Evolutionary conservation across 2,329 filamentous ascomycete species (phyloP).

Genomic region (Neofusicoccum sp.): DNA sequence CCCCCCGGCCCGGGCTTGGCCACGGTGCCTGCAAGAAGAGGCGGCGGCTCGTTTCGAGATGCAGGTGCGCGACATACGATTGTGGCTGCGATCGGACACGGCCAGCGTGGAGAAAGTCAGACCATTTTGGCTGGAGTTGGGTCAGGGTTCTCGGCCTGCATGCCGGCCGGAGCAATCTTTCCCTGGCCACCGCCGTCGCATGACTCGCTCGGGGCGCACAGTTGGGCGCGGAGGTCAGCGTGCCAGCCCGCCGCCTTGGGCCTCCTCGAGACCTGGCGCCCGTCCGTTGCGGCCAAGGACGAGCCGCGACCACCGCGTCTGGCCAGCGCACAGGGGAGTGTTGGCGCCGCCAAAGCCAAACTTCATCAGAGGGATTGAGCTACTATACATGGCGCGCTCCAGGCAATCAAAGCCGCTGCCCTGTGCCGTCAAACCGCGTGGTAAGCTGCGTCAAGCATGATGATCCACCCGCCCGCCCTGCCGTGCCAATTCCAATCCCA

Average conservation of each 20-base stretch:
- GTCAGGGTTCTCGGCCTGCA: conserved; percentile 8
- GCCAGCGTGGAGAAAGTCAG: conserved; percentile 14
- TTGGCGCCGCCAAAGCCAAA: neutral
- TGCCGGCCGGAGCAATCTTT: conserved; percentile 12
- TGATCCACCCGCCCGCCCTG: conserved; percentile 13
- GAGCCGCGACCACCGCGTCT: conserved; percentile 3
- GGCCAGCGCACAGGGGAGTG: neutral
- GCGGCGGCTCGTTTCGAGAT: neutral
- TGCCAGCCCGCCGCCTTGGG: neutral
- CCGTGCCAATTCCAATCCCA: conserved; percentile 15
- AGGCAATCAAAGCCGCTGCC: neutral
- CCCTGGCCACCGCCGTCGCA: neutral
- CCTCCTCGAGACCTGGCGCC: neutral
- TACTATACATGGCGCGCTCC: conserved; percentile 12
- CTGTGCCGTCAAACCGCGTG: neutral
- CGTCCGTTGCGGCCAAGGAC: neutral
- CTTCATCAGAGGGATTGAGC: conserved; percentile 11
- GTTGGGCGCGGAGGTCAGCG: conserved; percentile 4
- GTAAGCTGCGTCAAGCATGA: conserved; percentile 5
- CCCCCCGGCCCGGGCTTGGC: conserved; percentile 6
- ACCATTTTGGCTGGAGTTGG: conserved; percentile 16
- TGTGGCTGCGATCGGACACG: conserved; percentile 8
- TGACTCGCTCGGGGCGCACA: conserved; percentile 10
- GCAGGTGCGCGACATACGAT: conserved; percentile 5
- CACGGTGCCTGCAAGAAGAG: neutral